phyloP scores from a whole-genome alignment of 495 filamentous ascomycete species.

The Corynascus novoguineensis region DNA sequence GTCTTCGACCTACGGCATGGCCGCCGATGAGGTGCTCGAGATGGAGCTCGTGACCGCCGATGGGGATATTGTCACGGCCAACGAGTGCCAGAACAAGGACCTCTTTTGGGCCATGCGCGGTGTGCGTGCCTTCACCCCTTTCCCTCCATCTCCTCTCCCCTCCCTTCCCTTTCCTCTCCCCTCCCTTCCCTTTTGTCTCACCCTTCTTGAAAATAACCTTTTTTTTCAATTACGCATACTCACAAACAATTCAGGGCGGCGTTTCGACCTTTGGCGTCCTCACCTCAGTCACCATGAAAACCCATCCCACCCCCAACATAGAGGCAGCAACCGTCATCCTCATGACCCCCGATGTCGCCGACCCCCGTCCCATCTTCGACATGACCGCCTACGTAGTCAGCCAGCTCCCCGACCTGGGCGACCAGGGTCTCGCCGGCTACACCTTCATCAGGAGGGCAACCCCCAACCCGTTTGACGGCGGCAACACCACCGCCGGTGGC shows the following conservation, averaged over 20 bases:
- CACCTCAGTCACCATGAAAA: constrained; percentile 48
- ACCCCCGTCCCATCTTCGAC: constrained; percentile 22
- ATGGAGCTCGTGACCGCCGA: constrained; percentile 55
- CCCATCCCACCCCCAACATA: constrained; percentile 32
- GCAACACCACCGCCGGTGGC: constrained; percentile 31
- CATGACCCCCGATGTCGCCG: constrained; percentile 7
- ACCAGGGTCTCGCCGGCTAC: constrained; percentile 39
- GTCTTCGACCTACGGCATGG: constrained; percentile 52
- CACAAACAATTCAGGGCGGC: too few relatives aligned
- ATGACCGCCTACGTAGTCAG: constrained; percentile 36
- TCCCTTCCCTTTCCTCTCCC: too few relatives aligned
- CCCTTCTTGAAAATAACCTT: too few relatives aligned
- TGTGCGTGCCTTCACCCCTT: constrained; percentile 32
- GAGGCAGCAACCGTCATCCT: constrained; percentile 18
- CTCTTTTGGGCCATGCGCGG: constrained; percentile 65
- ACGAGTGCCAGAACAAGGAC: constrained; percentile 52
- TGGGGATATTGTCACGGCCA: constrained; percentile 51
- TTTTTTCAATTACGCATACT: too few relatives aligned
- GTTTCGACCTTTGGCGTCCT: constrained; percentile 60
- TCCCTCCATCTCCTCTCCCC: not conserved
- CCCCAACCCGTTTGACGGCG: constrained; percentile 14
- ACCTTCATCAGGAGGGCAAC: constrained; percentile 25
- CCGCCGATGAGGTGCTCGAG: constrained; percentile 56
- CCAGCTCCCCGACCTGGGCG: constrained; percentile 33
- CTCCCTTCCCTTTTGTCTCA: too few relatives aligned